Conservation (phyloP, 129 eudicot species). For the Arctium lappa region DNA sequence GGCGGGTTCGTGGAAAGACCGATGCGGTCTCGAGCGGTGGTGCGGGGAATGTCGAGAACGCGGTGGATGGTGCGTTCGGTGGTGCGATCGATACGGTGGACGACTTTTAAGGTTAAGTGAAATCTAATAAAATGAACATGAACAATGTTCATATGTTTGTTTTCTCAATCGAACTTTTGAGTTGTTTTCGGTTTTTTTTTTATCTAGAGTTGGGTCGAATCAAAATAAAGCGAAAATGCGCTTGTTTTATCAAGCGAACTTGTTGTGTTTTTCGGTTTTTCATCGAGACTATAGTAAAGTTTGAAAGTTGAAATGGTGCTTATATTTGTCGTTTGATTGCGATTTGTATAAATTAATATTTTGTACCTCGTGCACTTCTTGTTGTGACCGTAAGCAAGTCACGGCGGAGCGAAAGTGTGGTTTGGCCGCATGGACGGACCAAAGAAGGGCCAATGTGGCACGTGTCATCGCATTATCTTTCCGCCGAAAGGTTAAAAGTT, state of each 20-base stretch:
- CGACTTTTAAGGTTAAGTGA: no score
- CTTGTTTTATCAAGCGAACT: not conserved
- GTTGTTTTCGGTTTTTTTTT: not conserved
- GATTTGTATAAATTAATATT: no score
- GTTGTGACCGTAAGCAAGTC: no score
- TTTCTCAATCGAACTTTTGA: not conserved
- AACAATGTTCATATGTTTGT: not conserved
- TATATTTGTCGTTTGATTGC: no score
- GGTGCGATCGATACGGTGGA: not conserved
- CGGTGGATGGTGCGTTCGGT: not conserved
- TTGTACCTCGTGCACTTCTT: no score
- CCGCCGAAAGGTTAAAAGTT: no score
- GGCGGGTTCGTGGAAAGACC: conserved; percentile 9
- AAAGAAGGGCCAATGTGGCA: no score
- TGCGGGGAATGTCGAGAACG: not conserved
- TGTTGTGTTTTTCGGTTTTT: not conserved
- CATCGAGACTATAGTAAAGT: no score
- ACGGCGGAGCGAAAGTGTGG: no score
- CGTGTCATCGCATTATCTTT: no score
- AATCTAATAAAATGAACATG: not conserved
- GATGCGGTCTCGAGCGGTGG: not conserved
- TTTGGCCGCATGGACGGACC: no score
- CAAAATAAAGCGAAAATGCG: not conserved
- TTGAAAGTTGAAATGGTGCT: no score
- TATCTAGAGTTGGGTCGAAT: not conserved